Conservation (phyloP, 768 basidiomycete species). For the Suillus hirtellus region DNA sequence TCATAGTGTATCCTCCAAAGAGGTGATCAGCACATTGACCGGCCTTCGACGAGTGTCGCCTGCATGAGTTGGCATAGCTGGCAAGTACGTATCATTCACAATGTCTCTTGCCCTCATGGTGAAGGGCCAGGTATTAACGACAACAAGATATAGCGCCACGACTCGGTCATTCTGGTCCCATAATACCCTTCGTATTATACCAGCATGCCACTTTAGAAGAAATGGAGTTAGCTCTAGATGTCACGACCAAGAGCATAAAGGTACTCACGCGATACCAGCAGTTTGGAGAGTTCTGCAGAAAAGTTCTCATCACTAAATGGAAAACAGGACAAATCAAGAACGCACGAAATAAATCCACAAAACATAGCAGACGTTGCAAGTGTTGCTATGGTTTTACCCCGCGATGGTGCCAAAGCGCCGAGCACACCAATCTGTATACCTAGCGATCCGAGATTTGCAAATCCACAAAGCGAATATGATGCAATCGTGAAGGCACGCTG, state of each 20-base stretch:
- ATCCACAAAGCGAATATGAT: constrained; percentile 87
- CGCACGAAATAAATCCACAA: constrained; percentile 63
- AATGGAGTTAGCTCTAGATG: constrained; percentile 22
- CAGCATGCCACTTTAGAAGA: constrained; percentile 45
- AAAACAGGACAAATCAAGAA: background rate
- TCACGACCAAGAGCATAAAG: background rate
- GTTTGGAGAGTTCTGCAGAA: constrained; percentile 49
- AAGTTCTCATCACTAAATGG: background rate
- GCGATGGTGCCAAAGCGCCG: constrained; percentile 65
- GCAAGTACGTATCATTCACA: background rate
- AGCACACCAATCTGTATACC: constrained; percentile 87
- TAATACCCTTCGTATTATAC: constrained; percentile 35
- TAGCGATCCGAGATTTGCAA: constrained; percentile 83
- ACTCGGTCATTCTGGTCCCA: background rate
- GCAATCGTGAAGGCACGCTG: constrained; percentile 79
- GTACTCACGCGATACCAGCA: constrained; percentile 56
- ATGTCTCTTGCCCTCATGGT: background rate
- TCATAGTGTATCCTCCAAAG: background rate
- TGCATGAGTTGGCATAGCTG: background rate
- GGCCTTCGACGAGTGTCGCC: background rate
- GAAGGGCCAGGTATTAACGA: background rate
- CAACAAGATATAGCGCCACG: background rate
- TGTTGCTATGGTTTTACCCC: constrained; percentile 67
- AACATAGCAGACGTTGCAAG: constrained; percentile 70
- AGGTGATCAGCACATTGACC: background rate